Evolutionary conservation across 1,284 basidiomycete genomes (phyloP).

Genomic region (Ganoderma sp.): DNA sequence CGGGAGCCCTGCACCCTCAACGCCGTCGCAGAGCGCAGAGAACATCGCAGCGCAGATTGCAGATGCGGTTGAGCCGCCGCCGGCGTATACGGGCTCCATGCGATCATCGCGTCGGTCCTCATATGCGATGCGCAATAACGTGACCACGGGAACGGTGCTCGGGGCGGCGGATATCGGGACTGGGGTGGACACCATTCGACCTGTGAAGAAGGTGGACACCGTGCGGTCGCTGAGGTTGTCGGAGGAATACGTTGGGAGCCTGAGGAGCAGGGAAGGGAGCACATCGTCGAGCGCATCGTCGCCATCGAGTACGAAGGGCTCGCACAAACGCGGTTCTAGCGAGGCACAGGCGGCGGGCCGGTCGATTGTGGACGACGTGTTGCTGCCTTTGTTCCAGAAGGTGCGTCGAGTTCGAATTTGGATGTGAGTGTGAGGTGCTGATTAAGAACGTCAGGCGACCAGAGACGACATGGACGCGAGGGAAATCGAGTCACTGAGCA

Average conservation of each 20-base stretch:
- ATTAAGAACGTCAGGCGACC: constrained; percentile 59
- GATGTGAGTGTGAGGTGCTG: constrained; percentile 21
- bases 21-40: constrained; percentile 39
- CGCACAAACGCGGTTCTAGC: constrained; percentile 53
- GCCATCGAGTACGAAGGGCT: constrained; percentile 45
- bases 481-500: constrained; percentile 88
- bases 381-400: constrained; percentile 76
- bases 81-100: constrained; percentile 47
- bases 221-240: constrained; percentile 80
- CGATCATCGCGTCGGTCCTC: constrained; percentile 63
- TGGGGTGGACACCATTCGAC: constrained; percentile 88
- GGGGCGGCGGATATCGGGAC: constrained; percentile 82
- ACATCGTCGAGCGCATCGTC: constrained; percentile 51
- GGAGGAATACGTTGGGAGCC: constrained; percentile 79
- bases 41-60: constrained; percentile 29
- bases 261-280: constrained; percentile 59
- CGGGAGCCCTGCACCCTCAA: constrained; percentile 35
- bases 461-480: constrained; percentile 85
- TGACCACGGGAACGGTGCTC: constrained; percentile 76
- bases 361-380: constrained; percentile 79
- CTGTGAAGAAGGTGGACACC: constrained; percentile 90
- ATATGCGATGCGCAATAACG: constrained; percentile 72
- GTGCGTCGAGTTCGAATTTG: constrained; percentile 48
- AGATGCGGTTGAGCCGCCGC: constrained; percentile 43
- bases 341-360: constrained; percentile 72